Percentiles rank a stretch among this genome's conserved stretches.
Evolutionary conservation across 345 rosid species (phyloP).

Genomic region (Salix caprea): DNA sequence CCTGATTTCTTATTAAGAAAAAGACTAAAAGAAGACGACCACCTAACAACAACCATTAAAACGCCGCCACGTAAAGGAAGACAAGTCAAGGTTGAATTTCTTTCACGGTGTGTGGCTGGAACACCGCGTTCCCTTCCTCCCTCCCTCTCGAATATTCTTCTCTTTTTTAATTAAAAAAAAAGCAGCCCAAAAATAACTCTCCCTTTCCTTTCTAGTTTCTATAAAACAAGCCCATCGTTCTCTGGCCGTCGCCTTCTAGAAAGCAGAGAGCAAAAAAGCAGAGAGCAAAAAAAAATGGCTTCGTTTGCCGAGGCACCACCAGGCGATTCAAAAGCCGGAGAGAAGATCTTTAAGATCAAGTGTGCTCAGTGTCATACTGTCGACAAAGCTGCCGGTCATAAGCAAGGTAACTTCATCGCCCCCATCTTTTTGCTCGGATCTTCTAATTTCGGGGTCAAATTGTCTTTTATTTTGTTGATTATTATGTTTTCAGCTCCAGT

Average conservation of each 20-base stretch:
- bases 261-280: too few relatives aligned
- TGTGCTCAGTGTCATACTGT: constrained; percentile 78
- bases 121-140: neutral
- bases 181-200: neutral
- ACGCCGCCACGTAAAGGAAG: neutral
- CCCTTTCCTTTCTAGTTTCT: neutral
- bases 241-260: too few relatives aligned
- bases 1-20: too few relatives aligned
- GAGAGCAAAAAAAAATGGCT: constrained; percentile 46
- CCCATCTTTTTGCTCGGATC: neutral
- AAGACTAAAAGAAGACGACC: too few relatives aligned
- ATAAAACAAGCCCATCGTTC: neutral
- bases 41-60: neutral
- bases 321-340: constrained; percentile 51
- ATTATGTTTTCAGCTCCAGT: neutral
- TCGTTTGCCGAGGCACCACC: constrained; percentile 61
- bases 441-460: neutral
- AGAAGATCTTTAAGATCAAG: constrained; percentile 67
- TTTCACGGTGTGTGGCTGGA: neutral
- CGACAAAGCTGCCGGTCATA: constrained; percentile 57
- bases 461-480: neutral
- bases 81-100: neutral
- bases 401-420: constrained; percentile 39
- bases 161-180: neutral
- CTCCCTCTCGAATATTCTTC: neutral